Evolutionary conservation across 2,329 filamentous ascomycete genomes (phyloP), one percentile per base, ranked within the genome.

Genomic region (Didymellaceae sp.): DNA sequence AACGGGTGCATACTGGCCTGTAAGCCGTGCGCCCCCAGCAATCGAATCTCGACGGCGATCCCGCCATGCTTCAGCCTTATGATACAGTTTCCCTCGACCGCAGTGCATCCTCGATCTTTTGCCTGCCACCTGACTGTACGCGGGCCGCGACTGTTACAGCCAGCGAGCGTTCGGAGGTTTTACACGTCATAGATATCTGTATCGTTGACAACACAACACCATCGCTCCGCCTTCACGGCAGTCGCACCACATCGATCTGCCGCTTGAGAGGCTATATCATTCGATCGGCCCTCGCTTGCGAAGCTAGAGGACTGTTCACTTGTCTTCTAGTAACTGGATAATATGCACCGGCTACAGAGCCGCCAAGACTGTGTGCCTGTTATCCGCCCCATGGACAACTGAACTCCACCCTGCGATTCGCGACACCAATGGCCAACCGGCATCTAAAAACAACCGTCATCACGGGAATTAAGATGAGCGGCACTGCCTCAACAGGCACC

Each of bases 401-500:
- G 25, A 26, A 32, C 18, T 37, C 52, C 60, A 56, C 59, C 58
- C 58, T 55, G 64, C 49, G 44, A 54, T 55, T 54, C 45, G 47
- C 54, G 33, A 45, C 33, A 39, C 53, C 44, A 56, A 54, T 56
- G 52, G 60, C 61, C 65, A 66, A 57, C 58, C 56, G 61, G 56
- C 60, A 59, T 53, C 61, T 67, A 62, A 67, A 63, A 68, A 64
- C 62, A 66, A 62, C 62, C 54, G 35, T 39, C 50, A 56, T 52
- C 50, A 59, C 59, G 57, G 48, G 46, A 41, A 47, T 45, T 46
- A 49, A 46, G 31, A 50, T 55, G 55, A 61, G 41, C 57, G 50
- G 57, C 49, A 52, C 60, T 59, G 53, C 62, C 59, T 62, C 57
- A 60, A 63, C 66, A 70, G 66, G 68, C 70, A 70, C 67, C 70